A percentile compares a stretch with the other conserved stretches of the same genome.
These are phyloP conservation scores for Penicillium chermesinum DNA, from an alignment of 495 filamentous ascomycete genomes.

Conservation along the genomic window DNA sequence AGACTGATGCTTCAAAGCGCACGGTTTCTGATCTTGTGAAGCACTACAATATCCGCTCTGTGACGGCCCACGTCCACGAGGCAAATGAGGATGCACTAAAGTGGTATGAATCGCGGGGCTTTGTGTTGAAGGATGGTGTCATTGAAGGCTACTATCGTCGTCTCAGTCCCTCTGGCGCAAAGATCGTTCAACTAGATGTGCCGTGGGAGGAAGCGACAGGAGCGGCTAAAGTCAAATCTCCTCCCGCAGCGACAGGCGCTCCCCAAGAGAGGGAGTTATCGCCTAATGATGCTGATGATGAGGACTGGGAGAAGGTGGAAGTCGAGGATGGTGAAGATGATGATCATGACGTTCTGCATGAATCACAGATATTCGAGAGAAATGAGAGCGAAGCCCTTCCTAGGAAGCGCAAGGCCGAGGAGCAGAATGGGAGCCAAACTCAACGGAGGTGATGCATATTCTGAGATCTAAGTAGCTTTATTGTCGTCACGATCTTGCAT, in stretches of 20 bases:
- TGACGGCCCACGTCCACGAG: slow-evolving; percentile 94
- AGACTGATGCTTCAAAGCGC: slow-evolving; percentile 10
- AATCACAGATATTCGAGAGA: neutral
- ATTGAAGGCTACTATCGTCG: slow-evolving; percentile 79
- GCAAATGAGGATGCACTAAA: slow-evolving; percentile 77
- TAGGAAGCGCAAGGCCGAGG: neutral
- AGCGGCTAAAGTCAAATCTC: neutral
- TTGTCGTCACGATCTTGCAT: neutral
- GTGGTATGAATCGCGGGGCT: slow-evolving; percentile 86
- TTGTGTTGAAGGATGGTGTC: slow-evolving; percentile 52
- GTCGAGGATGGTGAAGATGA: slow-evolving; percentile 34
- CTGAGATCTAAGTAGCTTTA: neutral
- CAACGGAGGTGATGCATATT: neutral
- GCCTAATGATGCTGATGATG: slow-evolving; percentile 22
- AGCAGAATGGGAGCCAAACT: neutral
- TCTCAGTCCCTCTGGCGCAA: slow-evolving; percentile 74
- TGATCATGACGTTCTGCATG: slow-evolving; percentile 30
- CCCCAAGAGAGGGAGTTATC: neutral
- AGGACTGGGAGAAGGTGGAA: slow-evolving; percentile 46
- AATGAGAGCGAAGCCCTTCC: neutral
- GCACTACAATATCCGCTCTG: slow-evolving; percentile 44
- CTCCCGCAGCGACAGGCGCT: neutral
- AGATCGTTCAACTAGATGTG: slow-evolving; percentile 57
- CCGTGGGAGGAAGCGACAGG: slow-evolving; percentile 16
- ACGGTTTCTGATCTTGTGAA: slow-evolving; percentile 45